phyloP scores from a whole-genome alignment of 306 rosid species.

The Cicer yamashitae region DNA sequence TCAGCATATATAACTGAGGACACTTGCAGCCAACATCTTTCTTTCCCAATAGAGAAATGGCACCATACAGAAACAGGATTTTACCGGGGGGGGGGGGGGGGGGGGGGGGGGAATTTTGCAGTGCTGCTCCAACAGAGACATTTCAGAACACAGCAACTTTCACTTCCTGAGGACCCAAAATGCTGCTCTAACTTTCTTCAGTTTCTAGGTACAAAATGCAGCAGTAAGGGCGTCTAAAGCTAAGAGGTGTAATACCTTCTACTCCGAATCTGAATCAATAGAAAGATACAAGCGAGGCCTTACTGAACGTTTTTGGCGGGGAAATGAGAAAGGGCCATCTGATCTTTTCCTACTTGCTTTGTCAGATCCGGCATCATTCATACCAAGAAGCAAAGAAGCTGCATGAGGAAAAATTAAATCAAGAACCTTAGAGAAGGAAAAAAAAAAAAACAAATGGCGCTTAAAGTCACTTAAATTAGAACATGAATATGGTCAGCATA shows the following conservation, averaged over 20 bases:
- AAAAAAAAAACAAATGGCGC: background rate
- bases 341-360: conserved; percentile 73
- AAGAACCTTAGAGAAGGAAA: conserved; percentile 12
- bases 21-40: conserved; percentile 41
- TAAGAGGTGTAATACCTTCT: conserved; percentile 50
- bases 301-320: conserved; percentile 97
- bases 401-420: conserved; percentile 55
- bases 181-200: conserved; percentile 46
- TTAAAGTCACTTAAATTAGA: background rate
- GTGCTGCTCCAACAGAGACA: conserved; percentile 40
- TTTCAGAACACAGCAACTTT: conserved; percentile 43
- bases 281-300: conserved; percentile 74
- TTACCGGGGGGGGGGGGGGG: background rate
- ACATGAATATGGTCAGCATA: background rate
- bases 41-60: conserved; percentile 36
- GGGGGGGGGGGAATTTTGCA: conserved; percentile 20
- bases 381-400: conserved; percentile 92
- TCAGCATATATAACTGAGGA: conserved; percentile 42
- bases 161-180: conserved; percentile 47
- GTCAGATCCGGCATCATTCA: conserved; percentile 76
- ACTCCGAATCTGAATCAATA: conserved; percentile 88
- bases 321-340: conserved; percentile 92
- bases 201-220: conserved; percentile 45
- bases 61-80: conserved; percentile 39
- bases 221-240: conserved; percentile 41